These are phyloP conservation scores for Melastoma malabathricum DNA, from an alignment of 345 rosid species.

Conservation along the genomic window DNA sequence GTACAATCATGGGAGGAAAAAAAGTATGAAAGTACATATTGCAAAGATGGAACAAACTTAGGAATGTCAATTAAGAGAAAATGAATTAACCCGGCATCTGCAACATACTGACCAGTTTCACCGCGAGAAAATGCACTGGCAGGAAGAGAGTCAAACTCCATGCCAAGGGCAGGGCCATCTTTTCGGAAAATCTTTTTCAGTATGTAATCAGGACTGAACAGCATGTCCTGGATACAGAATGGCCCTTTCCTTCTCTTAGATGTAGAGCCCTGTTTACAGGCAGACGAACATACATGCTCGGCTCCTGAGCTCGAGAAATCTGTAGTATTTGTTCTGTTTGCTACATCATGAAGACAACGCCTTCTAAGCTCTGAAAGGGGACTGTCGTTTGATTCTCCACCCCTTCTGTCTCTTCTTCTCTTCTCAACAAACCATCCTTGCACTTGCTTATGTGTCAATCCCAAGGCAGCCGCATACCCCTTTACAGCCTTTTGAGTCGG, in stretches of 20 bases:
- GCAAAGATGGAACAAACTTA: neutral
- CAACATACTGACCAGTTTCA: constrained; percentile 11
- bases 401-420: constrained; percentile 46
- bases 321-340: constrained; percentile 5
- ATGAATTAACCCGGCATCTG: neutral
- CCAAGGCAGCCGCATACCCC: constrained; percentile 36
- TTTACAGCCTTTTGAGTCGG: constrained; percentile 43
- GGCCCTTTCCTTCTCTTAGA: constrained; percentile 12
- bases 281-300: constrained; percentile 8
- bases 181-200: constrained; percentile 63
- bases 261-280: constrained; percentile 10
- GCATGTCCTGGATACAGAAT: constrained; percentile 28
- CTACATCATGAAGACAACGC: constrained; percentile 4
- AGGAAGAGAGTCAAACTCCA: constrained; percentile 53
- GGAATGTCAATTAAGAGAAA: neutral
- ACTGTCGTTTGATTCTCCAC: constrained; percentile 5
- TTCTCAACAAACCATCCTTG: constrained; percentile 60
- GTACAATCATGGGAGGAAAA: no score
- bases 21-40: no score
- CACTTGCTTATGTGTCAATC: constrained; percentile 62
- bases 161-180: constrained; percentile 90
- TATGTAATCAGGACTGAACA: constrained; percentile 46
- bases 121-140: constrained; percentile 13
- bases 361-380: constrained; percentile 4
- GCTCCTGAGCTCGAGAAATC: constrained; percentile 15